Evolutionary conservation across 768 basidiomycete species (phyloP).

Genomic region (Boletellus sp.): DNA sequence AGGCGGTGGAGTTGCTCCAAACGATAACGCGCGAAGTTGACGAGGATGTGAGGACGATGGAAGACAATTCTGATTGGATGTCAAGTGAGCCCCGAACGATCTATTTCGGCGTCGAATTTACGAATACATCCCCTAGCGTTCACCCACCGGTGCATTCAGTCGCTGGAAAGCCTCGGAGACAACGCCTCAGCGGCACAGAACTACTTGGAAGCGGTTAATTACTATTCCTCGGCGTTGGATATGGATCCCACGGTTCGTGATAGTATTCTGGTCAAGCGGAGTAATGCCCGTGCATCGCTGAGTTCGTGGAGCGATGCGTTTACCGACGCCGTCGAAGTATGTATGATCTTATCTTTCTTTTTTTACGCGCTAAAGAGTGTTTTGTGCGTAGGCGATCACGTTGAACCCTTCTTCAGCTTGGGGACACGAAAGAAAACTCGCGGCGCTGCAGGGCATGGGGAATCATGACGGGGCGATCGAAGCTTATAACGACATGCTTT

Average conservation of each 20-base stretch:
- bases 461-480: background rate
- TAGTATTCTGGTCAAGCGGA: slow-evolving; percentile 1
- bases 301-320: background rate
- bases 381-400: background rate
- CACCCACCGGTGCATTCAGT: background rate
- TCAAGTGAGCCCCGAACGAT: background rate
- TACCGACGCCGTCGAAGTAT: slow-evolving; percentile 2
- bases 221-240: background rate
- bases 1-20: background rate
- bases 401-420: background rate
- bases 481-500: background rate
- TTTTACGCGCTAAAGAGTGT: background rate
- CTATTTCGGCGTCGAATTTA: background rate
- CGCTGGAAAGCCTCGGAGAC: slow-evolving; percentile 2
- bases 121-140: background rate
- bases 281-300: background rate
- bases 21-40: background rate
- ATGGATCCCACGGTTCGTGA: background rate
- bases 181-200: background rate
- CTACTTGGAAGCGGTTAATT: background rate
- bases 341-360: no score
- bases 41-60: background rate
- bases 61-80: background rate
- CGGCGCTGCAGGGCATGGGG: slow-evolving; percentile 10
- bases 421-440: slow-evolving; percentile 2